These are phyloP conservation scores for Oryza coarctata DNA, from an alignment of 176 grass and related monocot genomes.

Conservation along the genomic window DNA sequence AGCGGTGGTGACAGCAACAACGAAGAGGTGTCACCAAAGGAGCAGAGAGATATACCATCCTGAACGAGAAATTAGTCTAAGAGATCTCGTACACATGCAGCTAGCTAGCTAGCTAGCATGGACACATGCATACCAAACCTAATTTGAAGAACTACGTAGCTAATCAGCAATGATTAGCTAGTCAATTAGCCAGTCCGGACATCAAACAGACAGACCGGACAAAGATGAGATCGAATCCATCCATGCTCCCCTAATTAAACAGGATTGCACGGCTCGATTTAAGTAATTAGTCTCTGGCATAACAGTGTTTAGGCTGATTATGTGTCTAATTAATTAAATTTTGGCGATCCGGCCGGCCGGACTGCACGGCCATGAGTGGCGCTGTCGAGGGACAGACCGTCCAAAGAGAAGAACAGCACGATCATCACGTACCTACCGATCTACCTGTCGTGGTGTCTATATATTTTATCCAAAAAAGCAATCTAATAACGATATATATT, in stretches of 20 bases:
- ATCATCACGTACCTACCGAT: constrained; percentile 38
- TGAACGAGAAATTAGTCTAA: too few relatives aligned
- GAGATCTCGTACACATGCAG: too few relatives aligned
- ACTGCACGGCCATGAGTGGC: constrained; percentile 38
- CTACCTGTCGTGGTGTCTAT: not conserved
- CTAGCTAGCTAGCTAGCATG: too few relatives aligned
- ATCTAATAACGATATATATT: not conserved
- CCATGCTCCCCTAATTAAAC: not conserved
- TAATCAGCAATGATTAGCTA: constrained; percentile 25
- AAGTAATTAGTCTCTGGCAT: not conserved
- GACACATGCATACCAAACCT: not conserved
- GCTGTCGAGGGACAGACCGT: constrained; percentile 38
- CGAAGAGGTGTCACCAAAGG: too few relatives aligned
- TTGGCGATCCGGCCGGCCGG: not conserved
- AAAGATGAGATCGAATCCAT: constrained; percentile 19
- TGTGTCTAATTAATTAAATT: not conserved
- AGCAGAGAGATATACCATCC: too few relatives aligned
- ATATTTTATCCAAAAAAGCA: not conserved
- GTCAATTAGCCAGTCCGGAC: constrained; percentile 42
- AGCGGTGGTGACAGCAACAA: too few relatives aligned
- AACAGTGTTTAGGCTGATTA: not conserved
- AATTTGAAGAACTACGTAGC: not conserved
- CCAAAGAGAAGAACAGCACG: constrained; percentile 37
- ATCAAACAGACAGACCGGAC: constrained; percentile 15
- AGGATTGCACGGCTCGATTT: constrained; percentile 18